phyloP scores from a whole-genome alignment of 805 yeast species.

The Nakazawaea wickerhamii region DNA sequence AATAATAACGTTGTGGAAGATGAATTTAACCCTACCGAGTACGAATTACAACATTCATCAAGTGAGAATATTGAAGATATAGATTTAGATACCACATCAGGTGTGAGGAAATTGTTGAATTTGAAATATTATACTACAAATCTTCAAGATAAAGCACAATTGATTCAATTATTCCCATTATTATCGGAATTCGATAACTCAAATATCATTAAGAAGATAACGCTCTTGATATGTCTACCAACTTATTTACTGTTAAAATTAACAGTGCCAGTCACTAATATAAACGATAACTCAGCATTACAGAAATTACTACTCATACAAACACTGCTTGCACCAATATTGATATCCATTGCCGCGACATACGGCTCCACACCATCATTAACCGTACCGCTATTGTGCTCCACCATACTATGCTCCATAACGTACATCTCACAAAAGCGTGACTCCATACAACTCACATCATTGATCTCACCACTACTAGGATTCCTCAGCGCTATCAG shows the following conservation, averaged over 20 bases:
- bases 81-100: conserved; percentile 9
- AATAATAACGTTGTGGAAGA: background rate
- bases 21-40: background rate
- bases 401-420: no score
- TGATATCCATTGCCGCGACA: conserved; percentile 21
- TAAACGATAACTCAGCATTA: conserved; percentile 17
- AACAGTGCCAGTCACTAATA: background rate
- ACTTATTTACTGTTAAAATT: background rate
- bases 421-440: no score
- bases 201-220: background rate
- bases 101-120: conserved; percentile 14
- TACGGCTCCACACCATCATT: conserved; percentile 9
- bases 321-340: conserved; percentile 24
- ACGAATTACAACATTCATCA: conserved; percentile 2
- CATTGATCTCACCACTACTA: conserved; percentile 29
- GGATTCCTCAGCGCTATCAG: conserved; percentile 68
- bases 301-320: conserved; percentile 28
- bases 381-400: conserved; percentile 7
- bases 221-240: background rate
- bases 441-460: conserved; percentile 18
- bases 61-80: background rate
- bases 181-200: background rate
- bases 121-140: background rate
- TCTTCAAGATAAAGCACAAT: background rate
- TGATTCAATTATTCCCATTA: conserved; percentile 1